Base-by-base conservation (phyloP, 2,329 filamentous ascomycete genomes). In the Neonectria hederae region DNA sequence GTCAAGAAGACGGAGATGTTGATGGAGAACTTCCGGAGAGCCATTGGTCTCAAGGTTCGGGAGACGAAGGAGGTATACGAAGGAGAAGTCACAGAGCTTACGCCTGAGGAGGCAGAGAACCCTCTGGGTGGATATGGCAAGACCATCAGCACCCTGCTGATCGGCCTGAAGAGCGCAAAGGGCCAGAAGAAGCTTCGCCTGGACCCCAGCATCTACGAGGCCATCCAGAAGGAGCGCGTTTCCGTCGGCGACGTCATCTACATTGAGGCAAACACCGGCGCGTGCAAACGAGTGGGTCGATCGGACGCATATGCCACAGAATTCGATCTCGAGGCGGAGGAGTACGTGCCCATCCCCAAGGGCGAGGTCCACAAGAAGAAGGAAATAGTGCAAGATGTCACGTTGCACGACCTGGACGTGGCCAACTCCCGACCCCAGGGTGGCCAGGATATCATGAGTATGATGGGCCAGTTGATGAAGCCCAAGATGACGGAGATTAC, bases 381-480 rank as follows among this genome's bases (percentile, higher is more conserved):
- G 85, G 96, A 99, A 82, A 97, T 99, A 72, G 96, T 99, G 38
- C 96, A 99, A 79, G 96, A 99, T 76, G 96, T 99, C 67, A 97
- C 96, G 49, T 86, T 99, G 69, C 96, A 99, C 80, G 96, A 99
- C 77, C 85, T 99, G 61, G 96, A 99, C 76, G 91, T 98, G 67
- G 96, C 96, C 69, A 99, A 99, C 76, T 92, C 96, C 14, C 86
- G 95, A 74, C 96, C 96, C 5, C 94, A 98, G 83, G 96, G 96
- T 57, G 96, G 96, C 48, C 96, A 99, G 84, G 96, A 99, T 79
- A 97, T 99, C 71, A 98, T 99, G 94, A 97, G 94, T 83, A 98
- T 99, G 96, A 98, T 99, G 95, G 96, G 96, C 74, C 96, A 99
- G 81, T 83, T 99, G 76, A 97, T 98, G 94, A 98, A 98, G 87